phyloP scores from a whole-genome alignment of 2,329 filamentous ascomycete species.

The Tolypocladium tropicale region DNA sequence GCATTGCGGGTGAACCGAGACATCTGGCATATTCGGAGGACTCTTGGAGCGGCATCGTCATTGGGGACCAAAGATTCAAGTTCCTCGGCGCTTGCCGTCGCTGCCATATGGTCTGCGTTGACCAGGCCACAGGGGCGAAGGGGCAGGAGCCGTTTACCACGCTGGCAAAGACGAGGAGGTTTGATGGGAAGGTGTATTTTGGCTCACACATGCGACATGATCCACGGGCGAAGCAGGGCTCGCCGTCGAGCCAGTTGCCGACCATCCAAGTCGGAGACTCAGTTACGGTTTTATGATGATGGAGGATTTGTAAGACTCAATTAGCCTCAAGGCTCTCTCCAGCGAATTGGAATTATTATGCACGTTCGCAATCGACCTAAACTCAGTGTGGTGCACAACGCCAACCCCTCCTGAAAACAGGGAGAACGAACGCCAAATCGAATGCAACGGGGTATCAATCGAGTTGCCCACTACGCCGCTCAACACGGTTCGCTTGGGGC shows the following conservation, averaged over 20 bases:
- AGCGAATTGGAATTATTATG: neutral
- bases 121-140: constrained; percentile 70
- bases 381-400: neutral
- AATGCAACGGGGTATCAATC: neutral
- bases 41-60: constrained; percentile 56
- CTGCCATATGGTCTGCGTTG: constrained; percentile 94
- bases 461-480: neutral
- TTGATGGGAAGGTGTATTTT: constrained; percentile 80
- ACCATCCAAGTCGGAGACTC: constrained; percentile 41
- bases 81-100: constrained; percentile 76
- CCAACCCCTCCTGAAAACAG: neutral
- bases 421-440: neutral
- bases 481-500: neutral
- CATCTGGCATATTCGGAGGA: constrained; percentile 68
- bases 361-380: neutral
- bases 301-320: neutral
- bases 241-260: constrained; percentile 14
- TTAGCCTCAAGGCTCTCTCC: too few relatives aligned
- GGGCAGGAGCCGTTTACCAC: constrained; percentile 82
- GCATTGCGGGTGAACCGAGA: constrained; percentile 27
- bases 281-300: constrained; percentile 16
- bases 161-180: constrained; percentile 73
- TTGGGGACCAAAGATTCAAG: constrained; percentile 55
- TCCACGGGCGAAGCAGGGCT: neutral
- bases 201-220: constrained; percentile 64